These are phyloP conservation scores for Ogataea naganishii DNA, from an alignment of 805 yeast species.

Conservation along the genomic window DNA sequence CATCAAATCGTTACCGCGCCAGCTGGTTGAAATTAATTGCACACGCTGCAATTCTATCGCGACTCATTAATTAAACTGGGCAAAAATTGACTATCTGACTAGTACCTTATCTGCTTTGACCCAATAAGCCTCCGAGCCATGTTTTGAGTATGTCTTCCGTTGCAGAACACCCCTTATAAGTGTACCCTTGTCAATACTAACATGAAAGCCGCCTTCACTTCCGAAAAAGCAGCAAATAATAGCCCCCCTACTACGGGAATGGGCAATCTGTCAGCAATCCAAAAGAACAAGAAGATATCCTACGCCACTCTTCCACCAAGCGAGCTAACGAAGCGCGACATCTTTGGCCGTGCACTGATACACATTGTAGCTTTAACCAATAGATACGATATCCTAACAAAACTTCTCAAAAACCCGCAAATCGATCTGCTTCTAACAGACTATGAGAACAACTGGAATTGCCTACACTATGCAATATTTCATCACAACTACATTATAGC, in stretches of 20 bases:
- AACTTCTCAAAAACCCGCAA: slow-evolving; percentile 38
- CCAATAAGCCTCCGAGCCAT: no score
- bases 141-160: not conserved
- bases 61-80: no score
- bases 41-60: no score
- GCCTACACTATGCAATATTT: slow-evolving; percentile 62
- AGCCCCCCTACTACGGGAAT: slow-evolving; percentile 5
- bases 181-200: not conserved
- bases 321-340: slow-evolving; percentile 44
- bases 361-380: slow-evolving; percentile 47
- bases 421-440: slow-evolving; percentile 43
- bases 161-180: no score
- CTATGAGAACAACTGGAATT: slow-evolving; percentile 74
- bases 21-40: no score
- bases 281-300: slow-evolving; percentile 1
- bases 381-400: slow-evolving; percentile 34
- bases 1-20: no score
- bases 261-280: slow-evolving; percentile 6
- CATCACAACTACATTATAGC: slow-evolving; percentile 50
- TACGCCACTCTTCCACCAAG: slow-evolving; percentile 22
- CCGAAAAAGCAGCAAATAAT: slow-evolving; percentile 1
- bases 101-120: no score
- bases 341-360: slow-evolving; percentile 58
- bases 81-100: no score
- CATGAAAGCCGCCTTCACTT: slow-evolving; percentile 5